phyloP scores from a whole-genome alignment of 1,139 yeast genomes.

The Wickerhamomyces sp. region DNA sequence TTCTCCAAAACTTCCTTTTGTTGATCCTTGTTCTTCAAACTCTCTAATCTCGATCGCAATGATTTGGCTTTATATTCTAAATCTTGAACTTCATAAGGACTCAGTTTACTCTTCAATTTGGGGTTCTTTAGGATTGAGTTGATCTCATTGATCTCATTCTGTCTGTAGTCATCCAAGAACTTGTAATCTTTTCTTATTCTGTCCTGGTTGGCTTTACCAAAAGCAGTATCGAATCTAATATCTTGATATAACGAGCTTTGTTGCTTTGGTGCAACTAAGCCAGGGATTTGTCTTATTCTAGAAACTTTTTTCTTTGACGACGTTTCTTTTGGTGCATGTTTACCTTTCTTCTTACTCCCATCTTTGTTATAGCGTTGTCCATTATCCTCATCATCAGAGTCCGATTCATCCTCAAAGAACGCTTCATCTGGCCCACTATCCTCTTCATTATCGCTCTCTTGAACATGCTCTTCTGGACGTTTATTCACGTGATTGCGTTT shows the following conservation, averaged over 20 bases:
- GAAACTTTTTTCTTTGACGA: conserved; percentile 73
- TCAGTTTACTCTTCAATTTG: conserved; percentile 41
- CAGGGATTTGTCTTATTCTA: conserved; percentile 69
- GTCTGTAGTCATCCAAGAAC: conserved; percentile 81
- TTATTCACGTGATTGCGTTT: too few relatives aligned
- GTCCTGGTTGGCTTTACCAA: conserved; percentile 73
- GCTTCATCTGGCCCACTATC: conserved; percentile 16
- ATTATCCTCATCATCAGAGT: conserved; percentile 8
- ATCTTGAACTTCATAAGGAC: conserved; percentile 46
- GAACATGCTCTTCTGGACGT: not conserved
- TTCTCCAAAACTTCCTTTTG: conserved; percentile 54
- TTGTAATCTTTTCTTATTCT: conserved; percentile 71
- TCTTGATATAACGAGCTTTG: conserved; percentile 56
- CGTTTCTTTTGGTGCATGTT: conserved; percentile 78
- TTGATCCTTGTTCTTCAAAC: conserved; percentile 70
- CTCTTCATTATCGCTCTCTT: conserved; percentile 18
- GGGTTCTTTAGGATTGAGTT: conserved; percentile 52
- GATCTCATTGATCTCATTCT: conserved; percentile 63
- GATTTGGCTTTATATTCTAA: conserved; percentile 53
- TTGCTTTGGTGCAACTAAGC: conserved; percentile 43
- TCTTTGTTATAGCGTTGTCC: conserved; percentile 6
- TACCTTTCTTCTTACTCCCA: conserved; percentile 35
- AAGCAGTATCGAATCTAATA: conserved; percentile 84
- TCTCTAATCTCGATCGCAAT: conserved; percentile 70
- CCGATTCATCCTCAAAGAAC: conserved; percentile 26